These are phyloP conservation scores for Coemansia sp. DNA, from an alignment of 192 early-diverging fungal genomes.

Conservation along the genomic window DNA sequence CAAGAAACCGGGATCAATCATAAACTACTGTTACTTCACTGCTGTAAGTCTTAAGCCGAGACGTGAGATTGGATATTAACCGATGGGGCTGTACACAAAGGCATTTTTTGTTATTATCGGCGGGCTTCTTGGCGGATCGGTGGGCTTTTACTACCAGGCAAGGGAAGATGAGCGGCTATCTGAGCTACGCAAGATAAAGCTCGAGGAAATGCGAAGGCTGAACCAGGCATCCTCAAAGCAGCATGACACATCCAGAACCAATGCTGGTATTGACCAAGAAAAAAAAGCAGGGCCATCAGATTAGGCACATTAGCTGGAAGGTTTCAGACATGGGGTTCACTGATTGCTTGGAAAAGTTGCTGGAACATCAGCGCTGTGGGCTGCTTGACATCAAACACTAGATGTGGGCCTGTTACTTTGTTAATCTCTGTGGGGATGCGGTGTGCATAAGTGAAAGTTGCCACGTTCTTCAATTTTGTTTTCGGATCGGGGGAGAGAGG, in stretches of 20 bases:
- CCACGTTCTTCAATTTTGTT: too few relatives aligned
- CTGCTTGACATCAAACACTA: too few relatives aligned
- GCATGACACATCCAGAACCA: too few relatives aligned
- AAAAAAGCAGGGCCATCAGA: not conserved
- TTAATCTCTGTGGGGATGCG: too few relatives aligned
- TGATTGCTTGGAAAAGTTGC: too few relatives aligned
- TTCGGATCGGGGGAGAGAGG: too few relatives aligned
- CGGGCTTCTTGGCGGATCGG: slow-evolving; percentile 42
- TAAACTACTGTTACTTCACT: not conserved
- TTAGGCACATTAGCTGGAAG: not conserved
- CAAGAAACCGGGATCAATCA: not conserved
- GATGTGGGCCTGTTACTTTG: too few relatives aligned
- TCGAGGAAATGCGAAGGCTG: slow-evolving; percentile 41
- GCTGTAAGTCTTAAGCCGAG: not conserved
- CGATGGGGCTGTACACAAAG: slow-evolving; percentile 42
- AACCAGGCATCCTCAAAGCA: slow-evolving; percentile 10
- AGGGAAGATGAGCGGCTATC: slow-evolving; percentile 32
- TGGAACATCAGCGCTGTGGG: too few relatives aligned
- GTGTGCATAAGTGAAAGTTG: too few relatives aligned
- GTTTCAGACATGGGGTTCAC: too few relatives aligned
- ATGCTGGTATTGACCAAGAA: too few relatives aligned
- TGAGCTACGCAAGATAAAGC: slow-evolving; percentile 36
- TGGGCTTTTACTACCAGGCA: slow-evolving; percentile 43
- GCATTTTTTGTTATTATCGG: slow-evolving; percentile 42
- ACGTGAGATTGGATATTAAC: not conserved